Base-by-base conservation (phyloP, 148 eudicot genomes). In the Silene uniflora region DNA sequence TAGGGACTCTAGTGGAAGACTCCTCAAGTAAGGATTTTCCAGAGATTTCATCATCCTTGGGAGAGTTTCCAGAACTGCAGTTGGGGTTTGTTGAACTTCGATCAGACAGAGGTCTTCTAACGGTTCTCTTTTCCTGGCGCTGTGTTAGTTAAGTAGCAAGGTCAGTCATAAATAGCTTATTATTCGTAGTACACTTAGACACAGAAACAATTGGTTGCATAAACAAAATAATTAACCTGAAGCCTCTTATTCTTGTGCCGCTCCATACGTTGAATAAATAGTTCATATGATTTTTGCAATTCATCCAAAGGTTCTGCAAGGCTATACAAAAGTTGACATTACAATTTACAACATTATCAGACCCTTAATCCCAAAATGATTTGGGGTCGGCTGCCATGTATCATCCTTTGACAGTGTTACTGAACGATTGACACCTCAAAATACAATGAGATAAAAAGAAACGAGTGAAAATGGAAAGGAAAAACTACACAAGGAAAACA, bases 231-330 rank as follows among this genome's bases (percentile, higher is more conserved):
- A 17, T 3, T n/a, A 63, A 91, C 96, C 96, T 87, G 89, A 54
- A 82, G 70, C 78, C 81, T 88, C 86, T 89, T 90, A 71, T 82
- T 88, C 75, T 83, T 88, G 74, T 88, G 88, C 59, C 80, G 80
- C 78, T 81, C 82, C 88, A 89, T 76, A 25, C 97, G 93, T 73
- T 82, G 87, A 83, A 90, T 86, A 79, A 90, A 95, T 75, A 90
- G 89, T 42, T 89, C 92, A 68, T 89, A 95, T 61, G 99, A 86
- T 75, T 88, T 95, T 75, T 89, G 89, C 79, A 95, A 79, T 76
- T 92, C 94, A 25, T 86, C 91, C 66, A 90, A 71, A 46, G 99
- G 99, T 85, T 92, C 99, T 81, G 99, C 97, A 80, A 95, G 89
- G 85, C 99, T 95, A 80, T 67, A 73, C 32, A 80, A 77, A 49